phyloP scores from a whole-genome alignment of 225 moss, liverwort and hornwort genomes.

The Neckera pumila region DNA sequence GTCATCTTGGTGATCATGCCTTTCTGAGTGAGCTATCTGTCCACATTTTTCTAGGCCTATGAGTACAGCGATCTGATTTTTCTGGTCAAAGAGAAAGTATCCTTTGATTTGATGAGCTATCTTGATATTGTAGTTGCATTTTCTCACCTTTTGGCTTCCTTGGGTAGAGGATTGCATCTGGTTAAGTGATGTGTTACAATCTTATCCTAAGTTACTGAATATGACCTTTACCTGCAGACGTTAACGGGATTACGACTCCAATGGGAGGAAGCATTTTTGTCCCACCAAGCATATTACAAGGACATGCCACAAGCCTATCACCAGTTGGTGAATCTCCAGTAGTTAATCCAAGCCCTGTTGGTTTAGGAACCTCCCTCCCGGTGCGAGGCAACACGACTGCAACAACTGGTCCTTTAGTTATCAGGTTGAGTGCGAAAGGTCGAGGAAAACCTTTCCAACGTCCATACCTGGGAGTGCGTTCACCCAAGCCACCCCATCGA shows the following conservation, averaged over 20 bases:
- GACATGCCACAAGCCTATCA: neutral
- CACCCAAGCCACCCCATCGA: neutral
- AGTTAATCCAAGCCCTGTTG: neutral
- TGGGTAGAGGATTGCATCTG: neutral
- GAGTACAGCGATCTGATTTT: neutral
- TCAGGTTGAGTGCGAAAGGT: conserved; percentile 22
- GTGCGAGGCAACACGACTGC: neutral
- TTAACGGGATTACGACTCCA: neutral
- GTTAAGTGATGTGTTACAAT: neutral
- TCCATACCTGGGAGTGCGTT: conserved; percentile 9
- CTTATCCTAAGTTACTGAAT: neutral
- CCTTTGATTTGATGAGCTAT: neutral
- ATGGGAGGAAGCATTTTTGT: neutral
- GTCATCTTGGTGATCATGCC: neutral
- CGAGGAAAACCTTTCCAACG: conserved; percentile 13
- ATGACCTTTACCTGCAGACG: conserved; percentile 1
- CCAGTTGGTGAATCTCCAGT: neutral
- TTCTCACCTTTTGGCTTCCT: neutral
- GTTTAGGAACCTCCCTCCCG: neutral
- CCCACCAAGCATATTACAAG: neutral
- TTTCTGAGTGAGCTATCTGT: neutral
- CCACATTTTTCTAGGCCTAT: neutral
- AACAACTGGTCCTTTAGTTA: conserved; percentile 13
- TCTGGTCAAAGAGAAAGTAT: neutral
- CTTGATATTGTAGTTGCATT: neutral